A percentile compares a stretch with the other conserved stretches of the same genome.
phyloP scores from a whole-genome alignment of 495 filamentous ascomycete genomes.

The Pseudoneurospora amorphoporcata region DNA sequence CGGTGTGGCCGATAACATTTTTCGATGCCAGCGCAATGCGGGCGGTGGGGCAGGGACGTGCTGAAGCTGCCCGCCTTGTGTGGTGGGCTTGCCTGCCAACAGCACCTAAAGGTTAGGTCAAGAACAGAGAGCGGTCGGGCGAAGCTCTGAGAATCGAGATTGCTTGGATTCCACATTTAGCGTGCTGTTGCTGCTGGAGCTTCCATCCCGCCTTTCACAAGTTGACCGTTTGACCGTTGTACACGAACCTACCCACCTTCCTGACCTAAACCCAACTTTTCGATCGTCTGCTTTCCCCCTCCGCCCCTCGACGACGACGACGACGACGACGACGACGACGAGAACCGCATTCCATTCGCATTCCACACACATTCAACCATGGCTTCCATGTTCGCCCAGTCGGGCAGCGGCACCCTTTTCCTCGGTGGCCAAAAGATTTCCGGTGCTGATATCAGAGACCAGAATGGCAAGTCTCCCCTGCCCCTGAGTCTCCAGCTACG shows the following conservation, averaged over 20 bases:
- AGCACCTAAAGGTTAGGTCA: not conserved
- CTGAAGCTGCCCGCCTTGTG: not conserved
- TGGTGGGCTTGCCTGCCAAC: not conserved
- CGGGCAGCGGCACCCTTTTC: conserved; percentile 83
- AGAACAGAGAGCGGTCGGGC: not conserved
- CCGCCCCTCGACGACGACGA: not conserved
- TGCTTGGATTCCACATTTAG: not conserved
- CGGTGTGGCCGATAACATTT: not conserved
- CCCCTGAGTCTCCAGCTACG: conserved; percentile 1
- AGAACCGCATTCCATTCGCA: not conserved
- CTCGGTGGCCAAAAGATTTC: conserved; percentile 91
- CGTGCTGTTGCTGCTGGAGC: not conserved
- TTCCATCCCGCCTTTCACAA: not conserved
- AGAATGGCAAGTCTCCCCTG: conserved; percentile 59
- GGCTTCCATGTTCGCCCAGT: conserved; percentile 83
- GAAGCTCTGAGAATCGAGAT: not conserved
- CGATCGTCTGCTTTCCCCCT: not conserved
- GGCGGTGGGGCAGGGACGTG: not conserved
- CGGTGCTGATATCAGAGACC: conserved; percentile 88
- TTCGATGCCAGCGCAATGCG: not conserved
- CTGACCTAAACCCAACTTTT: conserved; percentile 7
- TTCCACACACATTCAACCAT: conserved; percentile 36
- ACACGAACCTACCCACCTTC: conserved; percentile 1
- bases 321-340: not conserved
- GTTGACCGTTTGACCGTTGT: not conserved